Conservation (phyloP, 1,284 basidiomycete species). For the Ustilago cynodontis region DNA sequence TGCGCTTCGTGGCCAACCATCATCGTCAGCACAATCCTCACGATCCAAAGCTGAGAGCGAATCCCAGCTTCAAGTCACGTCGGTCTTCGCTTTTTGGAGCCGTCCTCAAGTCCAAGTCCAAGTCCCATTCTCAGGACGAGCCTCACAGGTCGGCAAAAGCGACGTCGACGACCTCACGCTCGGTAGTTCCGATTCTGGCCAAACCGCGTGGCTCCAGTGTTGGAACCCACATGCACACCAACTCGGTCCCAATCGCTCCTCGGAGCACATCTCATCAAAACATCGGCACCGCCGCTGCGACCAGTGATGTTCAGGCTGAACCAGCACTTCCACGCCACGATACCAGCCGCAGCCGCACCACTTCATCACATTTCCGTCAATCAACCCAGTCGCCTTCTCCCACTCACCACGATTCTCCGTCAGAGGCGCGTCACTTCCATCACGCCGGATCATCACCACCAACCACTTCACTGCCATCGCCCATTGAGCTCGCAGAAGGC, state of each 20-base stretch:
- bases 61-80: conserved; percentile 36
- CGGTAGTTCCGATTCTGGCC: neutral
- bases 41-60: conserved; percentile 44
- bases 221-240: conserved; percentile 8
- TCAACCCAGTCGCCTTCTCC: neutral
- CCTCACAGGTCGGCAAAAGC: conserved; percentile 5
- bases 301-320: neutral
- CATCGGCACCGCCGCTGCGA: neutral
- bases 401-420: neutral
- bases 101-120: conserved; percentile 37
- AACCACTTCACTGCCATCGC: conserved; percentile 17
- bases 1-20: conserved; percentile 43
- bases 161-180: neutral
- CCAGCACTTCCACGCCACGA: neutral
- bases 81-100: conserved; percentile 38
- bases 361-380: neutral
- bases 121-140: conserved; percentile 15
- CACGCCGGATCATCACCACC: conserved; percentile 8
- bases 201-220: conserved; percentile 4
- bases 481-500: conserved; percentile 9
- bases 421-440: neutral
- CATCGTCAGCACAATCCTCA: conserved; percentile 49
- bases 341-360: too few species aligned
- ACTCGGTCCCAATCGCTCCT: conserved; percentile 12
- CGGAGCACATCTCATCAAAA: neutral